Evolutionary conservation across 2,329 filamentous ascomycete genomes (phyloP), one percentile per base, ranked within the genome.

Genomic region (Botrytis hyacinthi): DNA sequence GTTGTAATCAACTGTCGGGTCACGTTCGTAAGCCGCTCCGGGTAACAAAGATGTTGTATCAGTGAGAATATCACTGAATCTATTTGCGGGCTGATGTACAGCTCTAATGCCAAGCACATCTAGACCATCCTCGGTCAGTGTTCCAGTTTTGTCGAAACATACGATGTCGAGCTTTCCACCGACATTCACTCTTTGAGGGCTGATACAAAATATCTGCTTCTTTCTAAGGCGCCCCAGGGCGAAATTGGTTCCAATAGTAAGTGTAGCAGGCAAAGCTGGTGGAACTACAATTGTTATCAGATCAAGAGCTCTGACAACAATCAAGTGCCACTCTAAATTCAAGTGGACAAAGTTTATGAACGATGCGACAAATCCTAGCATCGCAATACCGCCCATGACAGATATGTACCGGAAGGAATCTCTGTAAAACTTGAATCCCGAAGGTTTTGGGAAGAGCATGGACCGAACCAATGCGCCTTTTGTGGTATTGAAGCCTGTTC

Each of bases 121-220:
- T 60, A 99, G 84, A 0, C 96, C 96, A 81, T 99, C 96, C 82
- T 98, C 96, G 0, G 96, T 99, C 71, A 99, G 85, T 0, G 96
- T 99, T n/a, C 96, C 96, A 0, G 96, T 99, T 84, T 99, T 99
- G 84, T 99, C 96, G 77, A 99, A 99, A 82, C 95, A 98, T 84
- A 99, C 93, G 18, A 98, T 89, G 80, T 99, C 96, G 6, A 99
- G 85, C 82, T 98, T 98, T 68, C 97, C 96, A 26, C 93, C 96
- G 9, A 99, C 94, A 79, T 98, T 99, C 73, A 99, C 95, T 79
- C 96, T 89, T 80, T 99, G 96, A 0, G 97, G 96, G 77, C 95
- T 98, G 79, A 98, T 99, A 80, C 96, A 99, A 80, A 97, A 99
- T 54, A 99, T 98, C 61, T 94, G 88, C 81, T 97, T 95, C 76